A percentile compares a stretch with the other conserved stretches of the same genome.
Conservation (phyloP, 441 rosid species). For the Heliophila coronopifolia region DNA sequence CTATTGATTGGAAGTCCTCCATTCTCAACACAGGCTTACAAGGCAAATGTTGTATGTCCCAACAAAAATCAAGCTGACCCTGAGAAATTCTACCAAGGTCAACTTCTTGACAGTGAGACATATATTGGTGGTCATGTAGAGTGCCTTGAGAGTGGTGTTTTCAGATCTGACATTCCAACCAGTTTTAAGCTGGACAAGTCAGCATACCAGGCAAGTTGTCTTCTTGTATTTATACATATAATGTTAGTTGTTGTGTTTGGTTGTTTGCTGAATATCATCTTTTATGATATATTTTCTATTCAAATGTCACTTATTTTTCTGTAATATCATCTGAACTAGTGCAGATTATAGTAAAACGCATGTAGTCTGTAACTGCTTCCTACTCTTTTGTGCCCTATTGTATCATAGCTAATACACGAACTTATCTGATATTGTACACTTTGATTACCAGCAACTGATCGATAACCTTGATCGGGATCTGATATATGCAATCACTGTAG, state of each 20-base stretch:
- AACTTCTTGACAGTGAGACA: slow-evolving; percentile 96
- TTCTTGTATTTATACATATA: slow-evolving; percentile 19
- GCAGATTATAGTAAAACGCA: not conserved
- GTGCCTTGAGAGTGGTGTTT: slow-evolving; percentile 99
- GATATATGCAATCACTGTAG: slow-evolving; percentile 88
- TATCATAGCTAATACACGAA: not conserved
- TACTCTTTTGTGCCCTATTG: not conserved
- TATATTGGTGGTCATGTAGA: slow-evolving; percentile 98
- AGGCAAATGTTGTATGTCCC: slow-evolving; percentile 95
- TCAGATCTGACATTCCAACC: slow-evolving; percentile 94
- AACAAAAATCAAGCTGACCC: slow-evolving; percentile 92
- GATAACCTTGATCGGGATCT: slow-evolving; percentile 90
- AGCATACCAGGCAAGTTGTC: slow-evolving; percentile 63
- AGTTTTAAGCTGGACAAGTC: slow-evolving; percentile 79
- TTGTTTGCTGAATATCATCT: not conserved
- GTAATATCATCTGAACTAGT: not conserved
- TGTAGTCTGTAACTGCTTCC: slow-evolving; percentile 3
- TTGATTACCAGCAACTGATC: slow-evolving; percentile 72
- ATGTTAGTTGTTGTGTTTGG: slow-evolving; percentile 3
- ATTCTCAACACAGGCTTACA: slow-evolving; percentile 64
- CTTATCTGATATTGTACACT: slow-evolving; percentile 30
- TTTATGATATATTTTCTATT: slow-evolving; percentile 9
- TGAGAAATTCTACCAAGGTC: slow-evolving; percentile 73
- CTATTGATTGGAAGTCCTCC: slow-evolving; percentile 19
- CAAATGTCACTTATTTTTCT: slow-evolving; percentile 3